These are phyloP conservation scores for Fusarium sp. DNA, from an alignment of 2,329 filamentous ascomycete species.

Conservation along the genomic window DNA sequence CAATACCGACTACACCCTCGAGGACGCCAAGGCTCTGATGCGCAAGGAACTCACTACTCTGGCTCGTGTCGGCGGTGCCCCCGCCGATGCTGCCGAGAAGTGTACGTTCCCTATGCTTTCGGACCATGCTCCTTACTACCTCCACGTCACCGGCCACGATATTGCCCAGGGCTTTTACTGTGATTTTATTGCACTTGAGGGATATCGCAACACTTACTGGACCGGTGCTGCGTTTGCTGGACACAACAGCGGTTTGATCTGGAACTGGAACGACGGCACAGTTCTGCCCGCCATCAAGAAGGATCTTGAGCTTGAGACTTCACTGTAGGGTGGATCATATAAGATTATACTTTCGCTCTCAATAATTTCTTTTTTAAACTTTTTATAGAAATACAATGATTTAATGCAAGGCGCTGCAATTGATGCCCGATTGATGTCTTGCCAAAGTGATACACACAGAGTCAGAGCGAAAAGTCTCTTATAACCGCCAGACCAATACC, in stretches of 20 bases:
- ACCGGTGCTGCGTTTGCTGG: conserved; percentile 33
- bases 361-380: neutral
- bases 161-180: conserved; percentile 18
- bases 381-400: neutral
- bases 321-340: neutral
- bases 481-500: neutral
- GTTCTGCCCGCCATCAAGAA: conserved; percentile 27
- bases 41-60: conserved; percentile 12
- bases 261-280: conserved; percentile 30
- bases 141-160: conserved; percentile 11
- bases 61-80: neutral
- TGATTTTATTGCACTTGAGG: conserved; percentile 14
- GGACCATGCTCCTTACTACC: conserved; percentile 22
- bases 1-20: neutral
- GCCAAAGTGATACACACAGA: neutral
- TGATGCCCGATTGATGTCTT: neutral
- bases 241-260: conserved; percentile 32
- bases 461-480: too few relatives aligned
- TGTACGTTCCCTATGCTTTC: conserved; percentile 4
- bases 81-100: neutral
- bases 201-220: conserved; percentile 28
- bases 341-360: neutral
- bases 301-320: conserved; percentile 16
- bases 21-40: conserved; percentile 2
- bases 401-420: neutral